phyloP scores from a whole-genome alignment of 495 filamentous ascomycete species.

The Sordaria brevicollis region DNA sequence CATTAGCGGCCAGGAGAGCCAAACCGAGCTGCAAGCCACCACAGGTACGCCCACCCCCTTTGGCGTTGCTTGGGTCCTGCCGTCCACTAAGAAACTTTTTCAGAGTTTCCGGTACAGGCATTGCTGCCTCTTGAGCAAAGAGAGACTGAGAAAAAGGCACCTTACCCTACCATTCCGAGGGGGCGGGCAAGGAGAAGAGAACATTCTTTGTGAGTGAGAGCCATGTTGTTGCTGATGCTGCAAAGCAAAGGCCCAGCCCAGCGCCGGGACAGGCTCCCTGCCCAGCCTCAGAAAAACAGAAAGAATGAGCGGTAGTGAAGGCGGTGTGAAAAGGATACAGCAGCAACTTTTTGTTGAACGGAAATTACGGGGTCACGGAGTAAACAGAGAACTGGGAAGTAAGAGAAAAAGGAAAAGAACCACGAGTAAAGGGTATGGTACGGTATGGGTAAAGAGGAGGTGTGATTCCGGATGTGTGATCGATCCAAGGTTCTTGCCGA shows the following conservation, averaged over 20 bases:
- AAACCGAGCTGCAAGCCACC: conserved; percentile 17
- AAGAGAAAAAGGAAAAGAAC: no score
- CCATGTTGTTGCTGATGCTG: background rate
- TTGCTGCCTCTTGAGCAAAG: background rate
- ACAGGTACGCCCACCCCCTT: conserved; percentile 9
- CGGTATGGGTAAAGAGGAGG: background rate
- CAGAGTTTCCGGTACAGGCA: background rate
- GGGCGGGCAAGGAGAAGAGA: background rate
- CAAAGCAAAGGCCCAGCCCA: background rate
- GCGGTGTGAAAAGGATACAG: background rate
- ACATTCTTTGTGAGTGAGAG: background rate
- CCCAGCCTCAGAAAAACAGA: background rate
- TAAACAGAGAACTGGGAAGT: background rate
- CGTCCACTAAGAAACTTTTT: background rate
- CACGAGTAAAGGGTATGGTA: no score
- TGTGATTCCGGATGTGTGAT: background rate
- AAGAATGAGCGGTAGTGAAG: background rate
- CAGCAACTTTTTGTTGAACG: background rate
- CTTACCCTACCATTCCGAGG: background rate
- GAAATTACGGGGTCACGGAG: background rate
- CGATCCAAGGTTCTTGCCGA: background rate
- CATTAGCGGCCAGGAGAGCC: conserved; percentile 18
- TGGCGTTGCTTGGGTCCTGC: conserved; percentile 10
- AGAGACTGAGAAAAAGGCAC: background rate
- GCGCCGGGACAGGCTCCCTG: background rate